phyloP scores from a whole-genome alignment of 2,329 filamentous ascomycete genomes.

The Colletotrichum gloeosporioides region DNA sequence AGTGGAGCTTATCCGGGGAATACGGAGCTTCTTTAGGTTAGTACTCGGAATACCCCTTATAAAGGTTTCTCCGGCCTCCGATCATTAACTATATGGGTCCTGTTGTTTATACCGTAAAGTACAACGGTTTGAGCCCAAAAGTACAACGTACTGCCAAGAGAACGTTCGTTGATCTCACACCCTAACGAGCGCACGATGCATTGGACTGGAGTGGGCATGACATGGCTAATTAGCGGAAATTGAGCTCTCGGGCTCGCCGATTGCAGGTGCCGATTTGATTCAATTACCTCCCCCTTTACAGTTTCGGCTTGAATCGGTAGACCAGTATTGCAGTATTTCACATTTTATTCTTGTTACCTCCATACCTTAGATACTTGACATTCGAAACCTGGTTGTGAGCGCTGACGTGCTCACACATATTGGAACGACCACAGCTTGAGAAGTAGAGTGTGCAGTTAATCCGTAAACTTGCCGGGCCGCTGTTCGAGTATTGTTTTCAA shows the following conservation, averaged over 20 bases:
- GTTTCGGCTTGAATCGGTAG: background rate
- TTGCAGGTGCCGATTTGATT: background rate
- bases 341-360: fast-evolving
- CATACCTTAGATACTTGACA: fast-evolving
- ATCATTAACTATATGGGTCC: no score
- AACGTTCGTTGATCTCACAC: no score
- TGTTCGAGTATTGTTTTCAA: fast-evolving
- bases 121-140: no score
- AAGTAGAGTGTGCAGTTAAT: background rate
- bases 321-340: background rate
- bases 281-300: background rate
- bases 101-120: no score
- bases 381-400: background rate
- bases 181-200: background rate
- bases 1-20: no score
- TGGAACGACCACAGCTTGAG: background rate
- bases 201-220: background rate
- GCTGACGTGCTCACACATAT: background rate
- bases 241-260: background rate
- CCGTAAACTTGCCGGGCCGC: background rate
- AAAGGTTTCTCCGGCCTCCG: no score
- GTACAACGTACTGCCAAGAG: no score
- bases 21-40: no score
- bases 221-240: background rate
- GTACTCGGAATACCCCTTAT: no score